These are phyloP conservation scores for Paramecium primaurelia DNA, from an alignment of 73 alveolate species.

Conservation along the genomic window DNA sequence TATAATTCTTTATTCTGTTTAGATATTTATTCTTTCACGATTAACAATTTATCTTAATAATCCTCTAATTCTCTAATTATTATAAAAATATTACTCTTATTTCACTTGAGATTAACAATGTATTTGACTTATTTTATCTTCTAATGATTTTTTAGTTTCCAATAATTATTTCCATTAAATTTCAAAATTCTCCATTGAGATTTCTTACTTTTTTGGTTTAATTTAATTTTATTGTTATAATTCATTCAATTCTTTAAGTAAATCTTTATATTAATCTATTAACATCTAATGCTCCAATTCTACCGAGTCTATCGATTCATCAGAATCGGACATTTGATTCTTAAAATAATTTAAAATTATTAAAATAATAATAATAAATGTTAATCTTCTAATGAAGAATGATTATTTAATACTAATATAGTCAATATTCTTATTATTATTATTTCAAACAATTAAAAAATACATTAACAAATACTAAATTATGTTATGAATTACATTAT, in stretches of 20 bases:
- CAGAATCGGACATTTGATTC: not conserved
- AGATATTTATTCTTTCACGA: not conserved
- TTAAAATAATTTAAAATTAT: not conserved
- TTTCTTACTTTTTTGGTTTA: not conserved
- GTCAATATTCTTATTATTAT: not conserved
- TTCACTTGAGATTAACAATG: not conserved
- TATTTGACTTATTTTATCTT: not conserved
- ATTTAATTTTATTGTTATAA: not conserved
- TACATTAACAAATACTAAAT: not conserved
- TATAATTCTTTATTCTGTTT: not conserved
- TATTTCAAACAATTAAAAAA: not conserved
- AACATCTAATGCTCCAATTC: constrained; percentile 32
- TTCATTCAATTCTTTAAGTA: not conserved
- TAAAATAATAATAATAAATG: not conserved
- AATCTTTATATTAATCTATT: not conserved
- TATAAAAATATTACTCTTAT: not conserved
- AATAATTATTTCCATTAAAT: not conserved
- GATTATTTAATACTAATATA: not conserved
- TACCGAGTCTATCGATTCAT: constrained; percentile 18
- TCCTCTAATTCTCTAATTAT: not conserved
- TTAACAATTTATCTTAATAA: not conserved
- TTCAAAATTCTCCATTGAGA: not conserved
- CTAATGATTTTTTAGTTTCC: not conserved
- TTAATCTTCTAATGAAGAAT: not conserved
- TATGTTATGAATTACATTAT: not conserved